Percentiles rank a stretch among this genome's conserved stretches.
Evolutionary conservation across 2,329 filamentous ascomycete species (phyloP).

Genomic region (Cladophialophora immunda): DNA sequence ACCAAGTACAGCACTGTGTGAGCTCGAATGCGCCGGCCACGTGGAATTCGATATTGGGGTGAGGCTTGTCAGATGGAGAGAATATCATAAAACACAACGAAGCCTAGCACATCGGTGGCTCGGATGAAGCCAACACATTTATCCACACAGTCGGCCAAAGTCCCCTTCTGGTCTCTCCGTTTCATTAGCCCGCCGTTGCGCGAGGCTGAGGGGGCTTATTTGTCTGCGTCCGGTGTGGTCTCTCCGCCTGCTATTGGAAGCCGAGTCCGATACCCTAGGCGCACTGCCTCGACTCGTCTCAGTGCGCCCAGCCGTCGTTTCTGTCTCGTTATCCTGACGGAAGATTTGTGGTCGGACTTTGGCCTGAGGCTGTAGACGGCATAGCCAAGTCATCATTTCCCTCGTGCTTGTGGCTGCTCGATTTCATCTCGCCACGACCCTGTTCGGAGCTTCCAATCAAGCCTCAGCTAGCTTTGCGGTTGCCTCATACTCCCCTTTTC

Average conservation of each 20-base stretch:
- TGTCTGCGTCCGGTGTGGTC: neutral
- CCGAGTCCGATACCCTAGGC: slow-evolving; percentile 2
- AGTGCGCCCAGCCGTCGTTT: neutral
- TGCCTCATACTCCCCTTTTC: slow-evolving; percentile 5
- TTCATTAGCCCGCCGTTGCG: neutral
- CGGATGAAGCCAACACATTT: neutral
- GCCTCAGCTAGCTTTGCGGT: neutral
- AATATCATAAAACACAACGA: neutral
- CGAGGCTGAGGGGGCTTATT: slow-evolving; percentile 4
- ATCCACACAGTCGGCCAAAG: neutral
- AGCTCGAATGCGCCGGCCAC: neutral
- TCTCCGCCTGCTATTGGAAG: slow-evolving; percentile 4
- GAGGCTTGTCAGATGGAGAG: neutral
- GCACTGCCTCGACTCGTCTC: neutral
- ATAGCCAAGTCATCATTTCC: neutral
- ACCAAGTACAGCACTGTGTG: too few relatives aligned
- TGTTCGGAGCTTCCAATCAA: slow-evolving; percentile 5
- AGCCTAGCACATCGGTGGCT: neutral
- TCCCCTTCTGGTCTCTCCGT: neutral
- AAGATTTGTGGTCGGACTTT: slow-evolving; percentile 28
- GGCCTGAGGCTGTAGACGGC: slow-evolving; percentile 8
- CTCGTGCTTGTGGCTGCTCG: slow-evolving; percentile 4
- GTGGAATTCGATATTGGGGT: neutral
- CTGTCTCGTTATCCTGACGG: neutral
- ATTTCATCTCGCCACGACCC: slow-evolving; percentile 17